Conservation (phyloP, 2,329 filamentous ascomycete genomes). For the Hansfordia pulvinata region DNA sequence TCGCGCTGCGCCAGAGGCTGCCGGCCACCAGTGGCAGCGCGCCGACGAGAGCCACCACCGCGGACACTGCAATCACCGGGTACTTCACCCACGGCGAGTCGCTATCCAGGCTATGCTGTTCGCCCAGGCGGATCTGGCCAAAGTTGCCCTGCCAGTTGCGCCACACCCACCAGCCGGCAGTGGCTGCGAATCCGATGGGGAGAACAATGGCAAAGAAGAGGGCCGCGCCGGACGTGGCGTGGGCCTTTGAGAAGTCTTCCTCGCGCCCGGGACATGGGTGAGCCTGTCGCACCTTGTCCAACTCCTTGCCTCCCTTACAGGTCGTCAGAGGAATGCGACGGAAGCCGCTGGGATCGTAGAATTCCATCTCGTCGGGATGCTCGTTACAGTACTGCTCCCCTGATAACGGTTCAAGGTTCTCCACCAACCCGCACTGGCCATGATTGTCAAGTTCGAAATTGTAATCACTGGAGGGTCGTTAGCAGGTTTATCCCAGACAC, state of each 20-base stretch:
- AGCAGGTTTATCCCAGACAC: constrained; percentile 7
- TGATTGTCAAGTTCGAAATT: constrained; percentile 76
- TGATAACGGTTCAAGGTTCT: constrained; percentile 50
- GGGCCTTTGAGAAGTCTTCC: constrained; percentile 62
- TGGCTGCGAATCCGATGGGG: constrained; percentile 57
- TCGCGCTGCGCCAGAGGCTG: constrained; percentile 57
- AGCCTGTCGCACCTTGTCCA: constrained; percentile 51
- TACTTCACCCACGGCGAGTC: constrained; percentile 71
- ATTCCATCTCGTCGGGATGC: constrained; percentile 60
- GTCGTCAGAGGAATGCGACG: constrained; percentile 82
- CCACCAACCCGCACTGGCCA: constrained; percentile 64
- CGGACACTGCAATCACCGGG: constrained; percentile 62
- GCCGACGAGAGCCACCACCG: constrained; percentile 42
- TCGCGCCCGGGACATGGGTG: constrained; percentile 67
- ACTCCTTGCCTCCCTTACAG: constrained; percentile 61
- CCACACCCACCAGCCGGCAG: constrained; percentile 74
- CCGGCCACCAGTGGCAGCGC: constrained; percentile 58
- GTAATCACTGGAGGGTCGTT: constrained; percentile 53
- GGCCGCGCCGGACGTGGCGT: constrained; percentile 54
- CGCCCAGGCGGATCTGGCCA: constrained; percentile 81
- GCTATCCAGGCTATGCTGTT: constrained; percentile 48
- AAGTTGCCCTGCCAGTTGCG: constrained; percentile 80
- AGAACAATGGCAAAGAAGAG: constrained; percentile 79
- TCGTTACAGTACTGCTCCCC: constrained; percentile 36
- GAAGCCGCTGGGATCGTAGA: constrained; percentile 77